Conservation (phyloP, 2,329 filamentous ascomycete species). For the Pseudogymnoascus sp. region DNA sequence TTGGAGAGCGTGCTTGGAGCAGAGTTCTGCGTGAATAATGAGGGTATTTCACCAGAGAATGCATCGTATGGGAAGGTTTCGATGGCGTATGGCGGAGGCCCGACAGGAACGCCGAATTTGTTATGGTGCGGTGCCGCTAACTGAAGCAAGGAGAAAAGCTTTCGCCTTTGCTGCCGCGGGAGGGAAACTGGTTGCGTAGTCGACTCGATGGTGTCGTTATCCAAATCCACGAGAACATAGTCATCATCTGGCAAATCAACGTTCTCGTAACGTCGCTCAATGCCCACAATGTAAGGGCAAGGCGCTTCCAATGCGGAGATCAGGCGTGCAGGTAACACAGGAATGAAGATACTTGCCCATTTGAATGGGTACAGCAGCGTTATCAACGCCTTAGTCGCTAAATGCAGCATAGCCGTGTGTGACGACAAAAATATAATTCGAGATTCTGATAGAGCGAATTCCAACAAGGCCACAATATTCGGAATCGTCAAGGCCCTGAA, state of each 20-base stretch:
- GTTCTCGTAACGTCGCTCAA: slow-evolving; percentile 83
- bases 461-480: slow-evolving; percentile 86
- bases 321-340: slow-evolving; percentile 76
- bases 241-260: slow-evolving; percentile 87
- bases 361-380: slow-evolving; percentile 83
- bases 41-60: slow-evolving; percentile 77
- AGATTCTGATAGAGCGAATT: slow-evolving; percentile 87
- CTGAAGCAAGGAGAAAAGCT: slow-evolving; percentile 80
- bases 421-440: slow-evolving; percentile 94
- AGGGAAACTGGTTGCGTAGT: slow-evolving; percentile 68
- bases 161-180: slow-evolving; percentile 81
- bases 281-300: slow-evolving; percentile 93
- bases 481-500: slow-evolving; percentile 85
- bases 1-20: slow-evolving; percentile 67
- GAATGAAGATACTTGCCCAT: slow-evolving; percentile 92
- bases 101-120: slow-evolving; percentile 76
- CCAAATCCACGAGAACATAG: slow-evolving; percentile 88
- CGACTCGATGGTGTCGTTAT: slow-evolving; percentile 82
- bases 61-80: slow-evolving; percentile 88
- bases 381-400: slow-evolving; percentile 79
- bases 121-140: slow-evolving; percentile 83
- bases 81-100: slow-evolving; percentile 84
- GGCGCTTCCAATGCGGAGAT: slow-evolving; percentile 88
- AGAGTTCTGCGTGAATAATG: slow-evolving; percentile 67
- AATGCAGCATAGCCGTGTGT: slow-evolving; percentile 90